Evolutionary conservation across 2,329 filamentous ascomycete species (phyloP).

Genomic region (Fusarium sp.): DNA sequence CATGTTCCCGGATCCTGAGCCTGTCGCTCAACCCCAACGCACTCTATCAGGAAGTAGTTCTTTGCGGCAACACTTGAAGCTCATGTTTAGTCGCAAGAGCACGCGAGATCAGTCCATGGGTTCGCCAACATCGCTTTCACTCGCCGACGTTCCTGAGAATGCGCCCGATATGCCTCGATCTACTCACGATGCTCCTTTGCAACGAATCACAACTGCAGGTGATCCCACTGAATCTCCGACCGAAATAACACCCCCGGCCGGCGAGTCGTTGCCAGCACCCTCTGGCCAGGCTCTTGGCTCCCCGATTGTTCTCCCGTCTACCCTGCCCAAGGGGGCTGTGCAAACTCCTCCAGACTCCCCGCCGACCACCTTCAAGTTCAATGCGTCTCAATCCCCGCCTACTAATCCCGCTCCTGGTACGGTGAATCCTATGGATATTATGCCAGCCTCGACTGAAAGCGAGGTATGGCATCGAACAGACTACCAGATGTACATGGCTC

Average conservation of each 20-base stretch:
- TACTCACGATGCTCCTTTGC: conserved; percentile 33
- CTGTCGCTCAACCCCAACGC: conserved; percentile 40
- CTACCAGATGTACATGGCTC: conserved; percentile 49
- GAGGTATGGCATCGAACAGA: conserved; percentile 54
- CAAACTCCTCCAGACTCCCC: conserved; percentile 45
- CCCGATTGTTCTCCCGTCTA: conserved; percentile 36
- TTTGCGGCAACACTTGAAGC: conserved; percentile 51
- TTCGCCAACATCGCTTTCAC: conserved; percentile 41
- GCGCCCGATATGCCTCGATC: conserved; percentile 2
- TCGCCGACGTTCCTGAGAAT: conserved; percentile 31
- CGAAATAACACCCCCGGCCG: conserved; percentile 39
- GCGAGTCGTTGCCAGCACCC: conserved; percentile 25
- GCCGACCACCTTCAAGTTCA: conserved; percentile 38
- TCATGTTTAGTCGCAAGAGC: conserved; percentile 52
- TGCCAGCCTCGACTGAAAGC: conserved; percentile 56
- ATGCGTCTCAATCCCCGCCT: conserved; percentile 47
- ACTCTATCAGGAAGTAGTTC: conserved; percentile 51
- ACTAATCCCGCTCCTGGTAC: conserved; percentile 57
- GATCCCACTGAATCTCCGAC: conserved; percentile 48
- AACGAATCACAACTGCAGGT: conserved; percentile 40
- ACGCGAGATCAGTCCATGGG: conserved; percentile 47
- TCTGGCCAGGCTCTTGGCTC: conserved; percentile 36
- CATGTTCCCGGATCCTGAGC: conserved; percentile 48
- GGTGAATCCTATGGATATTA: conserved; percentile 66
- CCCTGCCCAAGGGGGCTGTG: conserved; percentile 25